phyloP scores from a whole-genome alignment of 495 filamentous ascomycete genomes.

The Penicillium subrubescens region DNA sequence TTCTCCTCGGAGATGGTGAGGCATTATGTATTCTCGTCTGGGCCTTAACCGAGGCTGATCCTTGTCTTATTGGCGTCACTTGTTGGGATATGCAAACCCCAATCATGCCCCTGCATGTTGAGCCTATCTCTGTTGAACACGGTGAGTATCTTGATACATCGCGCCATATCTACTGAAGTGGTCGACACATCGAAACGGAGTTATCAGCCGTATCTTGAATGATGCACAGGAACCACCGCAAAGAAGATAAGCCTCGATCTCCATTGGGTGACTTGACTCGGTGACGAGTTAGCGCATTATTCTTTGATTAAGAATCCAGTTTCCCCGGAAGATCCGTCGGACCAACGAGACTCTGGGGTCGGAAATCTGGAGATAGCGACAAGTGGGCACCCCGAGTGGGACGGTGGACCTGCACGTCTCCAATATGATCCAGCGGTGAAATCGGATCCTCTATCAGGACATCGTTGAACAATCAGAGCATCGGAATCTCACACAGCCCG shows the following conservation, averaged over 20 bases:
- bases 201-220: conserved; percentile 11
- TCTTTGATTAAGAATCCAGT: background rate
- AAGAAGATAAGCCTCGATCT: background rate
- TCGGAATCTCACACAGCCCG: background rate
- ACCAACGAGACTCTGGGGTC: conserved; percentile 17
- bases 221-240: background rate
- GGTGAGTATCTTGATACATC: background rate
- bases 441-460: background rate
- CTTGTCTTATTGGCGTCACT: conserved; percentile 11
- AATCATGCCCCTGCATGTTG: conserved; percentile 1
- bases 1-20: conserved; percentile 8
- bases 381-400: background rate
- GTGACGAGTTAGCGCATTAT: background rate
- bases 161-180: background rate
- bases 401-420: background rate
- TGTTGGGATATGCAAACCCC: background rate
- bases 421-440: background rate
- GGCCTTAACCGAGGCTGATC: background rate
- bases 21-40: background rate
- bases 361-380: conserved; percentile 28
- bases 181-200: conserved; percentile 16
- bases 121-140: background rate
- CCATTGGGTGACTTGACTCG: background rate
- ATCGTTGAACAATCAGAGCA: background rate
- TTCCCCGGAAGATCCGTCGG: conserved; percentile 16